A percentile compares a stretch with the other conserved stretches of the same genome.
These are phyloP conservation scores for Castanea sativa DNA, from an alignment of 306 rosid species.

Conservation along the genomic window DNA sequence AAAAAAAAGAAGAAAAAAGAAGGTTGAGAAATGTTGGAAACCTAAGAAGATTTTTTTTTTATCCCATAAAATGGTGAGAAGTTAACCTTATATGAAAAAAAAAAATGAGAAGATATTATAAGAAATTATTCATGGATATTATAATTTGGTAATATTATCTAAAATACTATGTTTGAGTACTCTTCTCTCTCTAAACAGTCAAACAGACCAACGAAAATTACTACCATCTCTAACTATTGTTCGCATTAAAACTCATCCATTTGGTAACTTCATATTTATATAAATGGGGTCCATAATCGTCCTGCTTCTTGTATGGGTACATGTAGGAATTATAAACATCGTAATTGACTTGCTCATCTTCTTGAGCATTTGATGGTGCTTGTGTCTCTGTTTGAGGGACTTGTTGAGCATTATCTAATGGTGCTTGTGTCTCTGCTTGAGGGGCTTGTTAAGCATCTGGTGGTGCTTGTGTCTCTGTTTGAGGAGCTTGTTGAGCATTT, in stretches of 20 bases:
- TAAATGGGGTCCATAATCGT: neutral
- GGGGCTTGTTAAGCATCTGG: neutral
- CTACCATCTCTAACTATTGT: neutral
- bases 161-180: too few relatives aligned
- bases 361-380: neutral
- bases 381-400: neutral
- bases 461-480: neutral
- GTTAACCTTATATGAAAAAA: too few relatives aligned
- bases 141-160: too few relatives aligned
- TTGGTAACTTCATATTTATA: neutral
- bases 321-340: too few relatives aligned
- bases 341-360: too few relatives aligned
- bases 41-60: too few relatives aligned
- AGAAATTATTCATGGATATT: too few relatives aligned
- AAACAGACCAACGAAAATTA: neutral
- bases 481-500: neutral
- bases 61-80: too few relatives aligned
- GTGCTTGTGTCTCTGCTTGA: neutral
- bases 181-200: neutral
- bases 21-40: too few relatives aligned
- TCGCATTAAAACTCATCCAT: neutral
- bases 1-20: too few relatives aligned
- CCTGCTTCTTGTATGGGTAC: neutral
- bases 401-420: neutral
- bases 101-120: too few relatives aligned